phyloP scores from a whole-genome alignment of 495 filamentous ascomycete species.

The Hyaloscypha bicolor region DNA sequence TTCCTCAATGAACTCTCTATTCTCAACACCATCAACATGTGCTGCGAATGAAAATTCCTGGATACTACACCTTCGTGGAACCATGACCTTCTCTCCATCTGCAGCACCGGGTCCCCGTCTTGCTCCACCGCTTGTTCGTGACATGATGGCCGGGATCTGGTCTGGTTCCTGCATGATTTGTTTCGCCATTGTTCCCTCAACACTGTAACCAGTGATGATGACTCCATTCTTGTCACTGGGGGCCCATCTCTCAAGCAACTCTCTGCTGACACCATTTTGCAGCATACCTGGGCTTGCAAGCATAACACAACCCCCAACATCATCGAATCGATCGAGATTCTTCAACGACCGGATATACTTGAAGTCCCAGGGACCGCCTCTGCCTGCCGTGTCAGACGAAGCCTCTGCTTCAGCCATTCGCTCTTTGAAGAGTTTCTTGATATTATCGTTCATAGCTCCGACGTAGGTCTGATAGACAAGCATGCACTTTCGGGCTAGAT shows the following conservation, averaged over 20 bases:
- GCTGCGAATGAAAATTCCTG: conserved; percentile 94
- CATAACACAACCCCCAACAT: conserved; percentile 95
- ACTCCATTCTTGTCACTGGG: conserved; percentile 94
- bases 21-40: conserved; percentile 95
- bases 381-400: conserved; percentile 65
- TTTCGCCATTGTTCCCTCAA: conserved; percentile 98
- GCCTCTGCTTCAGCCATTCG: conserved; percentile 85
- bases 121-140: conserved; percentile 56
- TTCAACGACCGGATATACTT: conserved; percentile 87
- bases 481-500: conserved; percentile 95
- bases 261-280: conserved; percentile 90
- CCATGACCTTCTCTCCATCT: conserved; percentile 78
- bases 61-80: conserved; percentile 86
- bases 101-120: conserved; percentile 59
- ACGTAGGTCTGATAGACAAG: conserved; percentile 98
- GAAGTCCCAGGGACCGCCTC: conserved; percentile 95
- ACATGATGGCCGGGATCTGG: conserved; percentile 91
- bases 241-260: conserved; percentile 92
- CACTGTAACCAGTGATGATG: conserved; percentile 95
- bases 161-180: conserved; percentile 91
- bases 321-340: conserved; percentile 91
- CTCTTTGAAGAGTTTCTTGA: conserved; percentile 85
- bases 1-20: conserved; percentile 92
- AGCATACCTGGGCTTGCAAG: conserved; percentile 96
- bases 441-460: conserved; percentile 97